Conservation (phyloP, 352 stramenopile genomes). For the Globisporangium solare region DNA sequence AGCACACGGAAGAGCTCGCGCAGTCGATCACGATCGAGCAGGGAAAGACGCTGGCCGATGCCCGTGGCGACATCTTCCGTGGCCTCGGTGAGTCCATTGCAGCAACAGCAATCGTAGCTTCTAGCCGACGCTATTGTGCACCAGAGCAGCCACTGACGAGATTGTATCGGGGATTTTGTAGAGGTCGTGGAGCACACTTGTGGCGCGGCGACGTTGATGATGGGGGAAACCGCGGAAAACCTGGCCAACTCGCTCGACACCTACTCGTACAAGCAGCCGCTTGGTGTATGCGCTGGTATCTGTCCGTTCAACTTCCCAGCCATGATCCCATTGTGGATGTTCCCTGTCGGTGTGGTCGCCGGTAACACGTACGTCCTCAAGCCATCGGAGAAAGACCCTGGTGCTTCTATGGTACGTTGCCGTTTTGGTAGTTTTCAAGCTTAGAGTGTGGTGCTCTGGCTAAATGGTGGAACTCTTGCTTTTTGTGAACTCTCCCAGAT, state of each 20-base stretch:
- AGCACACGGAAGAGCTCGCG: slow-evolving; percentile 93
- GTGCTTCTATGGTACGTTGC: slow-evolving; percentile 65
- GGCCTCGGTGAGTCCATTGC: slow-evolving; percentile 63
- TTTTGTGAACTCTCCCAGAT: slow-evolving; percentile 34
- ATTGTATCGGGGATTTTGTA: not conserved
- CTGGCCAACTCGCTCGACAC: slow-evolving; percentile 92
- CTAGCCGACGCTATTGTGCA: not conserved
- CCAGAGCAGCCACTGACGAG: not conserved
- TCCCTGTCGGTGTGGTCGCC: slow-evolving; percentile 82
- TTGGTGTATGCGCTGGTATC: slow-evolving; percentile 93
- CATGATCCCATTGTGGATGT: slow-evolving; percentile 97
- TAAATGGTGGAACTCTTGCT: not conserved
- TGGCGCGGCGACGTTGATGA: slow-evolving; percentile 79
- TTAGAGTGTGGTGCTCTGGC: not conserved
- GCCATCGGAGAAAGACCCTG: slow-evolving; percentile 91
- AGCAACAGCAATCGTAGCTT: not conserved
- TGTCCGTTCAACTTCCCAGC: slow-evolving; percentile 96
- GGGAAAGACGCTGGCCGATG: slow-evolving; percentile 92
- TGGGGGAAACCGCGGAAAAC: slow-evolving; percentile 94
- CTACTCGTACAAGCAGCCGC: slow-evolving; percentile 94
- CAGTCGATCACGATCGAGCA: slow-evolving; percentile 93
- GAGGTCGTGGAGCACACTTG: slow-evolving; percentile 80
- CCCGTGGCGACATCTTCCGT: slow-evolving; percentile 96
- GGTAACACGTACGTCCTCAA: slow-evolving; percentile 98
- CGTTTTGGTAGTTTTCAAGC: too few relatives aligned